Conservation (phyloP, 345 rosid genomes). For the Eucalyptus regnans region DNA sequence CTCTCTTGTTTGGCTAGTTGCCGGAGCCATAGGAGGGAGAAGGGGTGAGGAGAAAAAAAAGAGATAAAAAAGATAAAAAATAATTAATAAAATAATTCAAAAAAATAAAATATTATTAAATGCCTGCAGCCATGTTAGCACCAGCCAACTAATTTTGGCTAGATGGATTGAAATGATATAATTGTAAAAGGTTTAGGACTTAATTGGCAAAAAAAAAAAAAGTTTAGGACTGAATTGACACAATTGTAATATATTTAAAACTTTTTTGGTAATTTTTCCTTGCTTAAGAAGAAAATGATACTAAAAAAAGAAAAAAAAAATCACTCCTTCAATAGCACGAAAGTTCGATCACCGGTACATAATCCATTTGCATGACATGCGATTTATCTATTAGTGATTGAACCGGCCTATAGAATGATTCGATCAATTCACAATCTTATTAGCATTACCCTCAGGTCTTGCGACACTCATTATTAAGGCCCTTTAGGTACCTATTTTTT, state of each 20-base stretch:
- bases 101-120: no score
- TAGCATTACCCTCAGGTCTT: background rate
- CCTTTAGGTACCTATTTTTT: background rate
- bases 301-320: background rate
- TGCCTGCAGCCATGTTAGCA: no score
- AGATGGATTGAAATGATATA: no score
- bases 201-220: no score
- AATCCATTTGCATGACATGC: background rate
- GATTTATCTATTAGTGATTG: background rate
- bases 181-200: no score
- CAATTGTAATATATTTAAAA: no score
- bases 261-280: background rate
- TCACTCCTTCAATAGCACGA: background rate
- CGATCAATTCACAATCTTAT: background rate
- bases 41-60: no score
- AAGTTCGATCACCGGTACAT: background rate
- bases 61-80: no score
- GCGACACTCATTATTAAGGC: background rate
- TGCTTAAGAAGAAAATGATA: background rate
- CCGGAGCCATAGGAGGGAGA: no score
- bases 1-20: no score
- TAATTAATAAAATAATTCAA: no score
- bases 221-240: fast-evolving
- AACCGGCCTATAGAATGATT: background rate
- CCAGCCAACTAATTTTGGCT: no score